Evolutionary conservation across 345 rosid genomes (phyloP), one percentile per base, ranked within the genome.

Genomic region (Dovyalis caffra): DNA sequence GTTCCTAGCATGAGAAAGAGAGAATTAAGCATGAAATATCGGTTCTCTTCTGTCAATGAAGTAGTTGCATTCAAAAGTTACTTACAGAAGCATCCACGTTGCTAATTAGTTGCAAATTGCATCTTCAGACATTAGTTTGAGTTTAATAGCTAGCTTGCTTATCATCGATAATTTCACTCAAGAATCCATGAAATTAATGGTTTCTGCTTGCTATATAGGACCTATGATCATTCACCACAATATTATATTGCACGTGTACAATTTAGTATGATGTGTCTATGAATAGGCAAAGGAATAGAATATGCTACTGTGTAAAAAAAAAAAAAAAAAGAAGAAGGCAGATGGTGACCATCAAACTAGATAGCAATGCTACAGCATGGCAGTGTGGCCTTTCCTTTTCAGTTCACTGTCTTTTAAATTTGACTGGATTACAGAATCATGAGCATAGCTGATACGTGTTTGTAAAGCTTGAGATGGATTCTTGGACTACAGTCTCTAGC

Each of bases 331-430:
- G n/a, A n/a, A n/a, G n/a, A n/a, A n/a, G n/a, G 80, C 79, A 40
- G 82, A 77, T 75, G 70, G 76, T 63, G 66, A 72, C 82, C 69
- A 76, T 78, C 82, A 76, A 6, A 69, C 66, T 61, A 21, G 28
- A 67, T 63, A 57, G 9, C 7, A 40, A 57, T 25, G 7, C 29
- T n/a, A 28, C 49, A 66, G 33, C 43, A 69, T 66, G 64, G 51
- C 40, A 74, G 56, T 26, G 51, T 60, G 70, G 64, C 38, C 58
- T 76, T 72, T 57, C 60, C 66, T 68, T 71, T 76, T 70, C 53
- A 31, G 35, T 77, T 78, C 66, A 64, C 47, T 72, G 53, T 66
- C 70, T 71, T n/a, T 73, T 75, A 69, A 76, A 74, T 32, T 51
- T 51, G 62, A 56, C 34, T 75, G 65, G 62, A 34, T 23, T 8